Evolutionary conservation across 768 basidiomycete genomes (phyloP).

Genomic region (Podaxis sp.): DNA sequence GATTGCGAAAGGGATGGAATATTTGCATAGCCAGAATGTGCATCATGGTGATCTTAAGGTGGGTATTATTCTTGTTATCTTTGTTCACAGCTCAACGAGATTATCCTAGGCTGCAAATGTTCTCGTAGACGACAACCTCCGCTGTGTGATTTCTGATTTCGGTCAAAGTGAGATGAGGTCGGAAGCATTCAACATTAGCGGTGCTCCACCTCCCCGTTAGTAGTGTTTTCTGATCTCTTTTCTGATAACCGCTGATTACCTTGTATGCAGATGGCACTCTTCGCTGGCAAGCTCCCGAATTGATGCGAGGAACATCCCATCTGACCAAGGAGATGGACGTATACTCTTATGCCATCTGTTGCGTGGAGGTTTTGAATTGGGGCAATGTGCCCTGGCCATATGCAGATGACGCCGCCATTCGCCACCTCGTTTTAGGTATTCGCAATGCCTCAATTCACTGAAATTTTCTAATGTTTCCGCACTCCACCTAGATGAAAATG

Average conservation of each 20-base stretch:
- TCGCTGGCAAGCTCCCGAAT: constrained; percentile 72
- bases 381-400: constrained; percentile 60
- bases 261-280: constrained; percentile 51
- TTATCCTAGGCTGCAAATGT: constrained; percentile 62
- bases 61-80: constrained; percentile 14
- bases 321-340: constrained; percentile 61
- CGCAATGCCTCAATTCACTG: constrained; percentile 1
- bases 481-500: constrained; percentile 40
- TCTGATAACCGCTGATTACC: constrained; percentile 1
- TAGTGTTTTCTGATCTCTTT: constrained; percentile 14
- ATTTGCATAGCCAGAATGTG: constrained; percentile 66
- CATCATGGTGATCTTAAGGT: constrained; percentile 85
- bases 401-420: constrained; percentile 49
- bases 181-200: constrained; percentile 63
- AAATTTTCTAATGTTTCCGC: constrained; percentile 15
- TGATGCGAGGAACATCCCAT: constrained; percentile 45
- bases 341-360: constrained; percentile 67
- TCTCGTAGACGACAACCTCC: constrained; percentile 63
- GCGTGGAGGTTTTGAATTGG: constrained; percentile 61
- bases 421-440: constrained; percentile 49
- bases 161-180: constrained; percentile 79
- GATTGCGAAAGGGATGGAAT: constrained; percentile 79
- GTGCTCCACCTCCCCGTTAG: constrained; percentile 46
- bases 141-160: constrained; percentile 79
- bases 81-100: background rate